Conservation (phyloP, 805 yeast genomes). For the Metschnikowia baotianmanensis region DNA sequence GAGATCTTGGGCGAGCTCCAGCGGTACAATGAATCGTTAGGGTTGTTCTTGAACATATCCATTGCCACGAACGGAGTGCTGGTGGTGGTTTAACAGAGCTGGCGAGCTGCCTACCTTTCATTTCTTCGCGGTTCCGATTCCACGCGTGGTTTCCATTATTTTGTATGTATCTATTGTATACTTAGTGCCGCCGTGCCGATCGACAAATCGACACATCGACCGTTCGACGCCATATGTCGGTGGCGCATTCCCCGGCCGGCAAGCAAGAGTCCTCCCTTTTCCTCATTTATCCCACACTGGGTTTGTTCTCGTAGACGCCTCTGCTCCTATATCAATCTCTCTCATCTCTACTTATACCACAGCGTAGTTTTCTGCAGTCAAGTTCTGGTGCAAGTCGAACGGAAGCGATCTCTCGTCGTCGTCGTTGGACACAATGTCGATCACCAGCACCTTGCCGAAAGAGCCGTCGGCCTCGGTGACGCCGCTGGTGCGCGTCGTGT, state of each 20-base stretch:
- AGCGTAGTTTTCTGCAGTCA: constrained; percentile 57
- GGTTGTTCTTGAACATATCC: constrained; percentile 47
- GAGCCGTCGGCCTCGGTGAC: constrained; percentile 43
- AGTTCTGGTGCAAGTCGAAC: constrained; percentile 60
- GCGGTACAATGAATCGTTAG: constrained; percentile 29
- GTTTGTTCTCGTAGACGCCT: background rate
- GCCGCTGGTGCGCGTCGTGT: constrained; percentile 40
- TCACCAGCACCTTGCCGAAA: constrained; percentile 64
- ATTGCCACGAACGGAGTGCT: constrained; percentile 58
- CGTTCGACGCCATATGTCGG: no score
- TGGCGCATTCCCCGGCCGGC: no score
- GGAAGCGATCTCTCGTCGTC: constrained; percentile 60
- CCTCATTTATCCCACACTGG: no score
- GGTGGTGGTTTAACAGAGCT: constrained; percentile 22
- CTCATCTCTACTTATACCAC: constrained; percentile 35
- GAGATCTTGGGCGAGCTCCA: constrained; percentile 50
- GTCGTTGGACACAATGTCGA: constrained; percentile 52
- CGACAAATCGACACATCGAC: no score
- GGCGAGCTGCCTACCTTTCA: background rate
- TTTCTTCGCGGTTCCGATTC: background rate
- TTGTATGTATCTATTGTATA: background rate
- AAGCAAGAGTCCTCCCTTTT: no score
- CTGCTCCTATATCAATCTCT: background rate
- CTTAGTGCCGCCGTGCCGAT: background rate
- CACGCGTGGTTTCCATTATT: background rate